Conservation (phyloP, 257 asterid genomes). For the Cruciata laevipes region DNA sequence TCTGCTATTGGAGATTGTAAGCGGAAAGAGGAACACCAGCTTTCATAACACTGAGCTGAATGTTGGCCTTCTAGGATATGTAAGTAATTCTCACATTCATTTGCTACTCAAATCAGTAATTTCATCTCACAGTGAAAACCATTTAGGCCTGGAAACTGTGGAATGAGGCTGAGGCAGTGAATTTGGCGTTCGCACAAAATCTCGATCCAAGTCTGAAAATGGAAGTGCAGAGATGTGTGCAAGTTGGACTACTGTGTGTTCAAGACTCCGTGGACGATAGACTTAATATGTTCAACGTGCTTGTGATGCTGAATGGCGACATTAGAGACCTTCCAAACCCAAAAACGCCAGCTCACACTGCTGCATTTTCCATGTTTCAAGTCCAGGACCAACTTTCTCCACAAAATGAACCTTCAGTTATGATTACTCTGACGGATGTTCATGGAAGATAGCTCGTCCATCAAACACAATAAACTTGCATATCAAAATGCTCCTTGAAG, state of each 20-base stretch:
- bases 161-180: constrained; percentile 27
- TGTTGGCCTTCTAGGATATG: no score
- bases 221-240: no score
- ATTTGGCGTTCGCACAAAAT: constrained; percentile 39
- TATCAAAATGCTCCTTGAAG: neutral
- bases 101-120: neutral
- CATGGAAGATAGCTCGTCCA: constrained; percentile 26
- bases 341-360: constrained; percentile 28
- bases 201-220: no score
- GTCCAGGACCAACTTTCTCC: constrained; percentile 24
- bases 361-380: constrained; percentile 17
- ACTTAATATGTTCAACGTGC: constrained; percentile 38
- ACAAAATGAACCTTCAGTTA: constrained; percentile 28
- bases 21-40: constrained; percentile 45
- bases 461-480: no score
- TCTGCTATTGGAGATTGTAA: constrained; percentile 47
- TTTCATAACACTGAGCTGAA: constrained; percentile 9
- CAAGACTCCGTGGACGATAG: constrained; percentile 45
- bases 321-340: constrained; percentile 41
- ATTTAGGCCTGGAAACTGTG: constrained; percentile 50
- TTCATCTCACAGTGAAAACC: neutral
- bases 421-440: constrained; percentile 27
- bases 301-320: constrained; percentile 50
- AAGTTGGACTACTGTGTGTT: no score
- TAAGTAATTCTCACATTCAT: neutral